A percentile compares a stretch with the other conserved stretches of the same genome.
Evolutionary conservation across 1,139 yeast species (phyloP).

Genomic region (Magnusiomyces sp.): DNA sequence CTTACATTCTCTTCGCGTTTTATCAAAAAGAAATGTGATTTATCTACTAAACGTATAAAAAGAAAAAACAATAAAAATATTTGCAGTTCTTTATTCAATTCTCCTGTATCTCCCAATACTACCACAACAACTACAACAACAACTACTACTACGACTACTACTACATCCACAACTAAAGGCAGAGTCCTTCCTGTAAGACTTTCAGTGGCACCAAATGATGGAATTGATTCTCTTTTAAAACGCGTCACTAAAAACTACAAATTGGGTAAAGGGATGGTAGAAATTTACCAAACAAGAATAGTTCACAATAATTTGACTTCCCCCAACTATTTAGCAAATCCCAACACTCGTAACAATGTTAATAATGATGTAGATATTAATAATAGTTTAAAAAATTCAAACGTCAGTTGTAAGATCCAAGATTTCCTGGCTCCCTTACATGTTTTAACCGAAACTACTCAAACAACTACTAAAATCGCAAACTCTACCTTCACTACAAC

Average conservation of each 20-base stretch:
- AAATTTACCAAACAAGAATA: slow-evolving; percentile 6
- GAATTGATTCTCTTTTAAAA: background rate
- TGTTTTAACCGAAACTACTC: background rate
- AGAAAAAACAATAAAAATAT: background rate
- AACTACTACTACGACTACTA: background rate
- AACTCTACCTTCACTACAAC: background rate
- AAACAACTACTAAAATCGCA: background rate
- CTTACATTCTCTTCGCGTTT: slow-evolving; percentile 5
- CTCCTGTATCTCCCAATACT: background rate
- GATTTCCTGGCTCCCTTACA: background rate
- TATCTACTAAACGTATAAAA: background rate
- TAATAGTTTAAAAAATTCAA: background rate
- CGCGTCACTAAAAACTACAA: slow-evolving; percentile 1
- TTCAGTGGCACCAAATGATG: slow-evolving; percentile 1
- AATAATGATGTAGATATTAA: background rate
- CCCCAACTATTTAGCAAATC: background rate
- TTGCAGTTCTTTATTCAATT: background rate
- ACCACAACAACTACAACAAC: background rate
- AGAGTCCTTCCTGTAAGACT: background rate
- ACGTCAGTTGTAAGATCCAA: background rate
- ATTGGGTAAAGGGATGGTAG: slow-evolving; percentile 6
- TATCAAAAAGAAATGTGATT: background rate
- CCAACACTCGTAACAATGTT: background rate
- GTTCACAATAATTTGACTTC: background rate
- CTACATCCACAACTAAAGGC: background rate